Evolutionary conservation across 2,329 filamentous ascomycete genomes (phyloP), one percentile per base, ranked within the genome.

Genomic region (Tricladium varicosporioides): DNA sequence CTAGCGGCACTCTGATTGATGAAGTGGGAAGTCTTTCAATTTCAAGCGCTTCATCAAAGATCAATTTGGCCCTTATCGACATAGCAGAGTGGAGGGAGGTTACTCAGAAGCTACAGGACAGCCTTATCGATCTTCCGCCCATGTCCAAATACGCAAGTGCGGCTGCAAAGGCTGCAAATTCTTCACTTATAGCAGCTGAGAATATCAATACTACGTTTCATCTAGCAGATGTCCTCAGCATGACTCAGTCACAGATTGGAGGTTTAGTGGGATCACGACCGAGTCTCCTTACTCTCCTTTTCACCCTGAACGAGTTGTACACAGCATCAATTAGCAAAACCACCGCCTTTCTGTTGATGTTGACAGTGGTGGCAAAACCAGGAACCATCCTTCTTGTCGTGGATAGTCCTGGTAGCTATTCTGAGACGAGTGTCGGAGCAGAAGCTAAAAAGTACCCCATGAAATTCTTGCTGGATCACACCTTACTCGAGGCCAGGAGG

Each of bases 231-330:
- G 73, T 79, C 5, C 74, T 87, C 1, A 62, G 65, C 2, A 66
- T 84, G 5, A 67, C 67, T 7, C 59, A 62, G 8, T 62, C 64
- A 1, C 64, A 70, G 3, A 67, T 84, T 31, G 51, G 48, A 27
- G 43, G 59, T 14, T 44, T 69, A 8, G 49, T 67, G 15, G 68
- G 66, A 3, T 55, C 60, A 1, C 64, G 74, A 36, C 76, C 80
- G 9, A 64, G 80, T 2, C 74, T 97, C 0, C 77, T 96, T 13
- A 96, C 92, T 0, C 75, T 97, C 11, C 84, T 97, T 74, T 99
- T 97, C 78, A 97, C 93, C 0, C 81, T 97, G 48, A 97, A 97
- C 72, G 94, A 99, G 74, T 84, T 99, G 0, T 97, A 97, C 76
- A 88, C 89, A 0, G 78, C 83, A 0, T 91, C 87, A 1, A 77